Percentiles rank a stretch among this genome's conserved stretches.
These are phyloP conservation scores for Prunus davidiana DNA, from an alignment of 306 rosid genomes.

Conservation along the genomic window DNA sequence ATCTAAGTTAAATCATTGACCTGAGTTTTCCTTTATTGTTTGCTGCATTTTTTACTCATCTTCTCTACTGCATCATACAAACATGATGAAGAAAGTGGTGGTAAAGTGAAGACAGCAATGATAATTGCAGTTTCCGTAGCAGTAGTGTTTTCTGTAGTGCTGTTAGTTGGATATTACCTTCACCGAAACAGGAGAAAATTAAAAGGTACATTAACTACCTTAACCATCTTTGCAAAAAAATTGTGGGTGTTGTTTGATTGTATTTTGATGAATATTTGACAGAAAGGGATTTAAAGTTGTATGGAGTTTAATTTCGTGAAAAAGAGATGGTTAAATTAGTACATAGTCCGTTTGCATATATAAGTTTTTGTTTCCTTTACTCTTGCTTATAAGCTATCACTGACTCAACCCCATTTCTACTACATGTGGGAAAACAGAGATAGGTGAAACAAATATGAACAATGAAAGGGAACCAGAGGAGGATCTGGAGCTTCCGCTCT, in stretches of 20 bases:
- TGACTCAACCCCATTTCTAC: background rate
- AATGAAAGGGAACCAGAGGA: conserved; percentile 15
- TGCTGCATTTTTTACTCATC: no score
- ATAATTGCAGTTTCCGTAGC: background rate
- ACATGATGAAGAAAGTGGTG: background rate
- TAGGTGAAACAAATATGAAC: background rate
- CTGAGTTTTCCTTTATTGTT: background rate
- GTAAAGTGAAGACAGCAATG: background rate
- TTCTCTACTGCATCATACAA: background rate
- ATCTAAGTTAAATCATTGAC: no score
- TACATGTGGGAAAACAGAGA: background rate
- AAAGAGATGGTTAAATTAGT: background rate
- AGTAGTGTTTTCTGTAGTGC: conserved; percentile 3
- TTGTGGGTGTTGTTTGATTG: background rate
- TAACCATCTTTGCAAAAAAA: no score
- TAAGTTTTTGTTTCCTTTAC: background rate
- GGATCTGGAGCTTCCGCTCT: conserved; percentile 45
- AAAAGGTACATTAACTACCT: conserved; percentile 4
- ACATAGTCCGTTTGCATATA: background rate
- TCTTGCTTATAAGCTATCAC: background rate
- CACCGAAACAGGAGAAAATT: conserved; percentile 1
- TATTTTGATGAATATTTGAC: background rate
- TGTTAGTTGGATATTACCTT: conserved; percentile 12
- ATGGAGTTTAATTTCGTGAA: background rate
- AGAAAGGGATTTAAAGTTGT: background rate